Conservation (phyloP, 2,329 filamentous ascomycete species). For the Clonostachys sp. region DNA sequence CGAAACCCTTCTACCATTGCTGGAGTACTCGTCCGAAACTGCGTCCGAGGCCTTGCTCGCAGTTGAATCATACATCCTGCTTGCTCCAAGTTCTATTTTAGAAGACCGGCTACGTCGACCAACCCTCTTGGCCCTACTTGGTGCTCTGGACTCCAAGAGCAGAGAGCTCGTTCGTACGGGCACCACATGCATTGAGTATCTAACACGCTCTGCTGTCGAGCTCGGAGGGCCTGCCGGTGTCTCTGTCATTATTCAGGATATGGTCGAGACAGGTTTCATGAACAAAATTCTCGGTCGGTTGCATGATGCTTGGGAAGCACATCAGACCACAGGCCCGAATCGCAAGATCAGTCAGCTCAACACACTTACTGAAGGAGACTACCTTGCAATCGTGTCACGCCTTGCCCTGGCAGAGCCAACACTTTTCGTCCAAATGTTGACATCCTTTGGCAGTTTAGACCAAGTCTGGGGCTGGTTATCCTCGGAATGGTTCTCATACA, state of each 20-base stretch:
- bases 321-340: conserved; percentile 79
- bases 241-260: conserved; percentile 58
- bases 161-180: conserved; percentile 55
- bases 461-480: conserved; percentile 57
- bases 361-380: conserved; percentile 76
- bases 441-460: conserved; percentile 37
- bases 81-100: conserved; percentile 65
- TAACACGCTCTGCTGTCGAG: conserved; percentile 58
- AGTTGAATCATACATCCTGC: conserved; percentile 64
- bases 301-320: conserved; percentile 65
- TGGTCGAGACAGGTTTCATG: conserved; percentile 60
- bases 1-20: conserved; percentile 58
- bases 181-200: conserved; percentile 57
- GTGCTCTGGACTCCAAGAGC: conserved; percentile 44
- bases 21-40: conserved; percentile 62
- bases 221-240: conserved; percentile 59
- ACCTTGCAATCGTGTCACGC: conserved; percentile 77
- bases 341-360: conserved; percentile 65
- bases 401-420: conserved; percentile 69
- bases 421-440: conserved; percentile 58
- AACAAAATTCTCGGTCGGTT: conserved; percentile 61
- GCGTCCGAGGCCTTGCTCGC: conserved; percentile 59
- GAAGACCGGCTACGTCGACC: conserved; percentile 48
- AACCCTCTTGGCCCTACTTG: conserved; percentile 43
- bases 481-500: conserved; percentile 62